Evolutionary conservation across 345 rosid species (phyloP).

Genomic region (Populus davidiana): DNA sequence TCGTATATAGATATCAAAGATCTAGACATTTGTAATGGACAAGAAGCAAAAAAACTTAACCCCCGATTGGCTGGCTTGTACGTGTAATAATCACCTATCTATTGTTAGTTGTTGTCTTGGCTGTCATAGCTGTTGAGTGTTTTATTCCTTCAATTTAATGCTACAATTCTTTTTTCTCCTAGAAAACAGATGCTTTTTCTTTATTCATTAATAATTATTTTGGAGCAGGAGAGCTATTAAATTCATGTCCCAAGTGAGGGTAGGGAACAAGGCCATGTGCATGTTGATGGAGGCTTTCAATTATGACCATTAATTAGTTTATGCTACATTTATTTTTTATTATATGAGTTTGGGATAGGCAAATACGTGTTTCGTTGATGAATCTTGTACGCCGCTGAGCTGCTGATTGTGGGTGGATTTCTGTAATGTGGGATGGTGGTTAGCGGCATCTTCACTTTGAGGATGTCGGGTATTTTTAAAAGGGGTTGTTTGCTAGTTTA

Average conservation of each 20-base stretch:
- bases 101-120: slow-evolving; percentile 17
- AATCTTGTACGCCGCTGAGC: slow-evolving; percentile 1
- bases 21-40: slow-evolving; percentile 45
- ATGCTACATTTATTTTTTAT: not conserved
- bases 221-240: not conserved
- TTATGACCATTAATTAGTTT: slow-evolving; percentile 30
- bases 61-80: slow-evolving; percentile 34
- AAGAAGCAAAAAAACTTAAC: slow-evolving; percentile 43
- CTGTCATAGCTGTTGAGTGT: slow-evolving; percentile 37
- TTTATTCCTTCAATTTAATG: slow-evolving; percentile 34
- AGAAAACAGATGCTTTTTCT: slow-evolving; percentile 25
- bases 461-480: too few relatives aligned
- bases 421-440: not conserved
- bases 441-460: not conserved
- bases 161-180: not conserved
- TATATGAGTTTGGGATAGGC: slow-evolving; percentile 1
- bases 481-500: too few relatives aligned
- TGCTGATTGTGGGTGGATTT: slow-evolving; percentile 15
- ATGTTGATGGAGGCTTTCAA: slow-evolving; percentile 40
- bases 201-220: not conserved
- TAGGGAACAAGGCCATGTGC: slow-evolving; percentile 70
- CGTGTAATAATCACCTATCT: slow-evolving; percentile 19
- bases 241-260: slow-evolving; percentile 12
- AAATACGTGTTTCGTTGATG: slow-evolving; percentile 14
- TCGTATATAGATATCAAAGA: slow-evolving; percentile 45